Evolutionary conservation across 441 rosid genomes (phyloP).

Genomic region (Jatropha multifida): DNA sequence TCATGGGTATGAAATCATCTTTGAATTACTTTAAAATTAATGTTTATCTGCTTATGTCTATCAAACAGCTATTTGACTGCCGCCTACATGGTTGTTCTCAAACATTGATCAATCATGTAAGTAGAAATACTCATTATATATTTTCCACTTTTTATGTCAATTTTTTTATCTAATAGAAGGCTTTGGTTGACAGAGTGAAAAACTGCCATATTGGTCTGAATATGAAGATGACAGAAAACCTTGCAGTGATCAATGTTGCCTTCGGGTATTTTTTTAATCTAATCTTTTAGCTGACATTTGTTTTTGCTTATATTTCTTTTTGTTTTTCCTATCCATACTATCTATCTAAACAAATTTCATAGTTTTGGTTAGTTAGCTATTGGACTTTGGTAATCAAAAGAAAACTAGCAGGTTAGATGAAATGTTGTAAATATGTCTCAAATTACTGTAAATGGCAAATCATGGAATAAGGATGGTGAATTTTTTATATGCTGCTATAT

Average conservation of each 20-base stretch:
- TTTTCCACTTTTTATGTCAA: slow-evolving; percentile 8
- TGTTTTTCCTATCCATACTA: neutral
- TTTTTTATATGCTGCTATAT: slow-evolving; percentile 1
- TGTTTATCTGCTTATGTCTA: slow-evolving; percentile 28
- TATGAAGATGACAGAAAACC: slow-evolving; percentile 63
- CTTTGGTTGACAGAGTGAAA: slow-evolving; percentile 61
- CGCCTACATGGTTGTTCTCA: slow-evolving; percentile 80
- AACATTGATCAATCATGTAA: slow-evolving; percentile 59
- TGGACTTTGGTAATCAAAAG: slow-evolving; percentile 3
- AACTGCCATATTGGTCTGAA: slow-evolving; percentile 50
- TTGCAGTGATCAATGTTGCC: slow-evolving; percentile 76
- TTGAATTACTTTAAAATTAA: slow-evolving; percentile 22
- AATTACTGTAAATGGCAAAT: neutral
- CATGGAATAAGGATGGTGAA: neutral
- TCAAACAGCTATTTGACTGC: slow-evolving; percentile 76
- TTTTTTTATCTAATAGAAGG: slow-evolving; percentile 24
- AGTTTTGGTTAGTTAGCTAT: slow-evolving; percentile 5
- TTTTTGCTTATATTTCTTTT: neutral
- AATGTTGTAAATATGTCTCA: slow-evolving; percentile 4
- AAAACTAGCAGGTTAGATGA: neutral
- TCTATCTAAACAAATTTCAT: neutral
- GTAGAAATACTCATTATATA: slow-evolving; percentile 25
- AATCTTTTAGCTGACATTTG: neutral
- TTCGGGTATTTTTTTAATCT: slow-evolving; percentile 44
- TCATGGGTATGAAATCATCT: slow-evolving; percentile 1